Conservation (phyloP, 768 basidiomycete species). For the Mycena galopus region DNA sequence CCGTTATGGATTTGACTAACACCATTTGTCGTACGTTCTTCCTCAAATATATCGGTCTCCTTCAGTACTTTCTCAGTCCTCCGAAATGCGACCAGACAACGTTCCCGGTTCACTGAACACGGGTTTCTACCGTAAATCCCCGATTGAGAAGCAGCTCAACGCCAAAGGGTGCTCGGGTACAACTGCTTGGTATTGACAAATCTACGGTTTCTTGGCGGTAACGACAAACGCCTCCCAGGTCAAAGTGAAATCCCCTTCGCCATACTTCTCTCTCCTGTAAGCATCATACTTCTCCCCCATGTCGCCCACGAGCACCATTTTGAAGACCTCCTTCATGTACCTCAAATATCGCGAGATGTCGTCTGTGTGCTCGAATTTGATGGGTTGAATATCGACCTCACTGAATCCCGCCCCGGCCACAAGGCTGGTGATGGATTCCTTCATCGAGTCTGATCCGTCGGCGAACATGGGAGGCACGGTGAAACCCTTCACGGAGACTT, state of each 20-base stretch:
- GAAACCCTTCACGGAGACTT: not conserved
- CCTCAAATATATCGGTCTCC: too few relatives aligned
- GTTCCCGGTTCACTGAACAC: too few relatives aligned
- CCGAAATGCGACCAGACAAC: too few relatives aligned
- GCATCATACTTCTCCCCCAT: conserved; percentile 10
- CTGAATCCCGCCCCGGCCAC: conserved; percentile 14
- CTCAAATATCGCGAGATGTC: not conserved
- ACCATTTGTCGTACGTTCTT: too few relatives aligned
- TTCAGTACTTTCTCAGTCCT: too few relatives aligned
- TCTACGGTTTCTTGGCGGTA: conserved; percentile 15
- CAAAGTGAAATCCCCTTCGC: conserved; percentile 22
- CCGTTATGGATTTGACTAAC: too few relatives aligned
- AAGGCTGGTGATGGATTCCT: conserved; percentile 1
- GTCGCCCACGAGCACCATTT: not conserved
- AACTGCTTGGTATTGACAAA: too few relatives aligned
- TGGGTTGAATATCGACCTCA: not conserved
- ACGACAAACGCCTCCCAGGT: conserved; percentile 18
- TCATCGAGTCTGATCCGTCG: not conserved
- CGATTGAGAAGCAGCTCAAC: too few relatives aligned
- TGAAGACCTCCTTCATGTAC: not conserved
- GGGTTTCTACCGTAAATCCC: too few relatives aligned
- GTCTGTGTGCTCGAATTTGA: conserved; percentile 9
- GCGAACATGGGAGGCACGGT: conserved; percentile 16
- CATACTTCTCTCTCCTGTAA: conserved; percentile 12
- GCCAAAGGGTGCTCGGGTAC: too few relatives aligned